These are phyloP conservation scores for Pseudoturritis turrita DNA, from an alignment of 345 rosid species.

Conservation along the genomic window DNA sequence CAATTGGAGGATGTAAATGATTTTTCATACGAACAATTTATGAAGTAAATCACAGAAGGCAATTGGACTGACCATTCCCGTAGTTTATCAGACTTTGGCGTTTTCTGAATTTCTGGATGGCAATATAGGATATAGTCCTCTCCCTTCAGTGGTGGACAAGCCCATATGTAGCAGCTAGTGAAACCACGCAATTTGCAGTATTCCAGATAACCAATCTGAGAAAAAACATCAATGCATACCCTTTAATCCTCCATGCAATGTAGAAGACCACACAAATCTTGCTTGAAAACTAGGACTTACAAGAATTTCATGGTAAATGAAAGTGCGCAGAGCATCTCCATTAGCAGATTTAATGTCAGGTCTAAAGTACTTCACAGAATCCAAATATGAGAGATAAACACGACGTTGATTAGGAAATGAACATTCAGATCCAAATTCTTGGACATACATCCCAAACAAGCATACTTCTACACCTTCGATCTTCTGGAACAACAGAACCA, in stretches of 20 bases:
- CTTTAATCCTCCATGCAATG: constrained; percentile 7
- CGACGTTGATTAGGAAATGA: constrained; percentile 95
- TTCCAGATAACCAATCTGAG: constrained; percentile 98
- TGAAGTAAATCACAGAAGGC: constrained; percentile 3
- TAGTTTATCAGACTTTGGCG: constrained; percentile 98
- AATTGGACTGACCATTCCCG: constrained; percentile 84
- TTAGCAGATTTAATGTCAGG: constrained; percentile 85
- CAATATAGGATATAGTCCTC: constrained; percentile 98
- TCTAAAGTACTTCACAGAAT: constrained; percentile 96
- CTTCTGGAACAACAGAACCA: constrained; percentile 89
- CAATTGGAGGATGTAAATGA: constrained; percentile 17
- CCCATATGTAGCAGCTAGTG: constrained; percentile 99
- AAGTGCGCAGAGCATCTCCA: constrained; percentile 98
- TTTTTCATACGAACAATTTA: not conserved
- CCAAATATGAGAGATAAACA: constrained; percentile 94
- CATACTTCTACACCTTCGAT: constrained; percentile 99
- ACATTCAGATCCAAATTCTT: constrained; percentile 97
- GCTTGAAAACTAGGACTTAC: constrained; percentile 37
- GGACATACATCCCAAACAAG: constrained; percentile 98
- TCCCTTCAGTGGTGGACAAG: constrained; percentile 98
- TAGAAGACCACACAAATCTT: not conserved
- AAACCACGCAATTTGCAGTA: constrained; percentile 97
- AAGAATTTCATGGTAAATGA: constrained; percentile 97
- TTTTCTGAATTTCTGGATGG: constrained; percentile 99
- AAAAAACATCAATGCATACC: constrained; percentile 13